Evolutionary conservation across 495 filamentous ascomycete species (phyloP).

Genomic region (Talaromyces wortmannii): DNA sequence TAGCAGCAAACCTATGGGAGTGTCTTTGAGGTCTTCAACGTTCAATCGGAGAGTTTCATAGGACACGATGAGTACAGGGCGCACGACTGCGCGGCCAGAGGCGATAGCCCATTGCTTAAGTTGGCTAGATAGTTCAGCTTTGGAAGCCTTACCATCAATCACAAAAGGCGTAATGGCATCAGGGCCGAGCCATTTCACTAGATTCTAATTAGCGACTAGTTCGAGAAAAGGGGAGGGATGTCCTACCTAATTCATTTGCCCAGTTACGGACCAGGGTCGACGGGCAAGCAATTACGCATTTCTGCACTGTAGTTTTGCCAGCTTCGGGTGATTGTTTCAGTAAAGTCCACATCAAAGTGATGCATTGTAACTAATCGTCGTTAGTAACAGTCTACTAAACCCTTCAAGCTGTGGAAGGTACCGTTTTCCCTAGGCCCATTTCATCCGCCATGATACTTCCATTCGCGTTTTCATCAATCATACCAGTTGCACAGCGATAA

Average conservation of each 20-base stretch:
- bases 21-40: constrained; percentile 77
- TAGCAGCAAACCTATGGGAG: constrained; percentile 87
- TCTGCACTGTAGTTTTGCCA: constrained; percentile 88
- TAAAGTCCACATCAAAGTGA: constrained; percentile 87
- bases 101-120: constrained; percentile 93
- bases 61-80: constrained; percentile 98
- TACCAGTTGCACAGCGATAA: constrained; percentile 85
- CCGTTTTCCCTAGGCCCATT: constrained; percentile 96
- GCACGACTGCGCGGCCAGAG: constrained; percentile 78
- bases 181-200: constrained; percentile 89
- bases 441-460: constrained; percentile 99
- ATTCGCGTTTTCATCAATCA: constrained; percentile 90
- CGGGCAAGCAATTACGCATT: constrained; percentile 97
- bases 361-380: constrained; percentile 54
- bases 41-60: constrained; percentile 95
- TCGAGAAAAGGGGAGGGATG: neutral
- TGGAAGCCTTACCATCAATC: constrained; percentile 92
- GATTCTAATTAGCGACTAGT: constrained; percentile 4
- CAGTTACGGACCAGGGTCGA: constrained; percentile 96
- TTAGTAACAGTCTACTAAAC: constrained; percentile 26
- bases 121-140: constrained; percentile 83
- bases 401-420: constrained; percentile 22
- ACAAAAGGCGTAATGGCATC: constrained; percentile 92
- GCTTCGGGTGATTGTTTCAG: constrained; percentile 93
- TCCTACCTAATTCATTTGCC: constrained; percentile 74